Base-by-base conservation (phyloP, 2,329 filamentous ascomycete species). In the Aureobasidium lini region DNA sequence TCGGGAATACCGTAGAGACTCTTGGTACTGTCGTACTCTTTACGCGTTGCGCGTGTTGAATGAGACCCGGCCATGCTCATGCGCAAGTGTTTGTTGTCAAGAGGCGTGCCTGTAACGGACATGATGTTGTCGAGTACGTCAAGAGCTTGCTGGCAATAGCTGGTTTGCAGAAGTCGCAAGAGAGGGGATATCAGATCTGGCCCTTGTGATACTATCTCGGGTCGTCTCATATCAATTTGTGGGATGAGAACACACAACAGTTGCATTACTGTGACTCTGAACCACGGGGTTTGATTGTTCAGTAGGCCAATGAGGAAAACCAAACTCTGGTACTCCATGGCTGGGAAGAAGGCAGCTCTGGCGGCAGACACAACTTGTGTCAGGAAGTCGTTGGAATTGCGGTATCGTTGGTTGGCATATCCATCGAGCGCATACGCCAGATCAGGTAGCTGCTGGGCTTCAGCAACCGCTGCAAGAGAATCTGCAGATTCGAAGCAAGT, bases 11-110 rank as follows among this genome's bases (percentile, higher is more conserved):
- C 95, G 71, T 97, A 99, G 36, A 99, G 76, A 68, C 91, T 96
- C 71, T 96, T 89, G 0, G 90, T 96, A 23, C 89, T 86, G 69
- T 96, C 93, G 66, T 96, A 97, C 73, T 97, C 92, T 70, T 96
- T 97, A 50, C 90, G 86, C 52, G 94, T 88, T 0, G 88, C 85
- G 66, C 89, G 88, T 58, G 72, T 79, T 0, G 91, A 94, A 2
- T 91, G 90, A 1, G 89, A 86, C 11, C 89, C 87, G 5, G 91
- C 92, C 90, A 99, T 96, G 73, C 93, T 97, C 95, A 99, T 99
- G 40, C 94, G 85, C 61, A 99, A 77, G 69, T 97, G 91, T 66
- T 96, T 90, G 66, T 89, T 90, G 72, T 97, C 94, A 81, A 96
- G 90, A 1, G 93, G 88, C 34, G 75, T 78, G 4, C 90, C 89